A percentile compares a stretch with the other conserved stretches of the same genome.
Conservation (phyloP, 306 rosid species). For the Benincasa hispida region DNA sequence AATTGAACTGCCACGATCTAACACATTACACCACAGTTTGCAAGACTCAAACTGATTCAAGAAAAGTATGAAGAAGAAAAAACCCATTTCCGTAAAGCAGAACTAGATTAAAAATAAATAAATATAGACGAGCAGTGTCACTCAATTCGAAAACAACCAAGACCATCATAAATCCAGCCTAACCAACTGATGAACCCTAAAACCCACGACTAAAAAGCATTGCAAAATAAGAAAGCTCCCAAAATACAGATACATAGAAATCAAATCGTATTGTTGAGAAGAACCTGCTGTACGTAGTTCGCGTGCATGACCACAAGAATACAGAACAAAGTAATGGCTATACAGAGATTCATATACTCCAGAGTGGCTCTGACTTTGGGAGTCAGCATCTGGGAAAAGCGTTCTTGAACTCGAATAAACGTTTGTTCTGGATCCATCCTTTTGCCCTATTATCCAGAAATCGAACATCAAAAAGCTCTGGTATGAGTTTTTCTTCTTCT, state of each 20-base stretch:
- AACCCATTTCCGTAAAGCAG: neutral
- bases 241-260: neutral
- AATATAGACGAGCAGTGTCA: neutral
- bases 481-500: neutral
- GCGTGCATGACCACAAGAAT: conserved; percentile 99
- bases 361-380: conserved; percentile 77
- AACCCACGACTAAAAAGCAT: neutral
- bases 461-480: neutral
- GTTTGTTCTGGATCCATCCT: conserved; percentile 96
- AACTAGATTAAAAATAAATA: neutral
- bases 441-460: neutral
- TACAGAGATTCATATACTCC: conserved; percentile 67
- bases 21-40: neutral
- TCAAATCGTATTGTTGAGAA: neutral
- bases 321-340: conserved; percentile 82
- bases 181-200: conserved; percentile 13
- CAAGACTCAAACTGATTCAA: neutral
- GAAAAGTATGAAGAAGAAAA: neutral
- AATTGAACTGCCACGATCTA: neutral
- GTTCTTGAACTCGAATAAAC: conserved; percentile 88
- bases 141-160: neutral
- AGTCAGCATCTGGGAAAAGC: conserved; percentile 81
- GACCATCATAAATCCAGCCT: neutral
- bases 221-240: neutral
- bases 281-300: conserved; percentile 93